Base-by-base conservation (phyloP, 2,329 filamentous ascomycete genomes). In the Talaromyces sp. region DNA sequence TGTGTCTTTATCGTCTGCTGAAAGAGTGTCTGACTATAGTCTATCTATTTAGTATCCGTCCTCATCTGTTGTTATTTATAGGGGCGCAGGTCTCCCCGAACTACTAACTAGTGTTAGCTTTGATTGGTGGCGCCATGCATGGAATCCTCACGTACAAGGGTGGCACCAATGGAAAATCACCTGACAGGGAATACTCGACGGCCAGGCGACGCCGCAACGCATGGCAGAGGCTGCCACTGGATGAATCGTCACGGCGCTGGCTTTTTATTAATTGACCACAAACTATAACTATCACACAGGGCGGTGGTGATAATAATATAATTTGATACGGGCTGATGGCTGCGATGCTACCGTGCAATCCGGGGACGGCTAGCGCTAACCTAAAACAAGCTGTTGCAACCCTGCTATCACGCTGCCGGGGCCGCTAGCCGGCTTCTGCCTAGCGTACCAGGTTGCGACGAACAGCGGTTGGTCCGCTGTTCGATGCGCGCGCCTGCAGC, bases 301-400 rank as follows among this genome's bases (percentile, higher is more conserved):
- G 28, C 28, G 28, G 28, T 8, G 8, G 28, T 6, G 8, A 39
- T 8, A n/a, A n/a, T n/a, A 39, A 39, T 30, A 9, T 30, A 7
- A 30, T 30, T 30, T 9, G 28, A 30, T 30, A 30, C 28, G 2
- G 15, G 42, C 42, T 44, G 42, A 19, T 44, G 42, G 42, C 7
- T 22, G 42, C 42, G 11, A 59, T 59, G 57, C 36, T 59, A 59
- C 57, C 15, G 57, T 59, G 51, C 30, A 59, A 54, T 59, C 57
- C 49, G 57, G 57, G 57, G 57, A 54, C 47, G 15, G 32, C 44
- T 25, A 19, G 32, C 47, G 47, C 57, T 59, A 59, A 55, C 19
- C 33, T 51, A 13, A 44, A 54, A 44, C 47, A 2, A 36, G 1
- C 17, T 32, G 44, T 33, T 62, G 60, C 60, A 62, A 62, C 60